phyloP scores from a whole-genome alignment of 2,329 filamentous ascomycete species.

The Daldinia sp. region DNA sequence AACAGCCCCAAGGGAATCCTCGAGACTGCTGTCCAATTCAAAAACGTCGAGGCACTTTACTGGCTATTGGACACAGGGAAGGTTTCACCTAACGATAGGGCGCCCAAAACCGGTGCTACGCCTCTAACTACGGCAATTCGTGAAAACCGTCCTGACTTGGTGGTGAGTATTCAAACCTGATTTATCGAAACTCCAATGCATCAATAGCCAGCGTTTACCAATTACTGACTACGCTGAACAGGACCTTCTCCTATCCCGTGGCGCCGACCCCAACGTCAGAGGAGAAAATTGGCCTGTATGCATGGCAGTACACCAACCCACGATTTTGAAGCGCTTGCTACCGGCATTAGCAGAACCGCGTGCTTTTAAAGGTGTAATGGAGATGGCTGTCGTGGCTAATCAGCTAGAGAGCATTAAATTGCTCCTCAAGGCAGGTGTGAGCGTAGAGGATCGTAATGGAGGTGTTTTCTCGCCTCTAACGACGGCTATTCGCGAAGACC shows the following conservation, averaged over 20 bases:
- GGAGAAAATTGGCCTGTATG: constrained; percentile 78
- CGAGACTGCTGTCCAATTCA: constrained; percentile 71
- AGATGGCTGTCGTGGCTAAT: constrained; percentile 75
- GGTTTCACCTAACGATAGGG: constrained; percentile 70
- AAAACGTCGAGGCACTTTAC: constrained; percentile 70
- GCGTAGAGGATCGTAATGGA: constrained; percentile 77
- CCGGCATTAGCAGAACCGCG: constrained; percentile 68
- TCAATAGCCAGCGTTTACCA: not conserved
- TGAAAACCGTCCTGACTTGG: constrained; percentile 68
- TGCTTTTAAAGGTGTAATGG: constrained; percentile 74
- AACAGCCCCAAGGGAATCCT: constrained; percentile 72
- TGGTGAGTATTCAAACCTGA: constrained; percentile 58
- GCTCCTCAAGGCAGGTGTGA: constrained; percentile 72
- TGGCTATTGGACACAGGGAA: constrained; percentile 70
- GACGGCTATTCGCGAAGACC: constrained; percentile 73
- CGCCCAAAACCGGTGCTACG: constrained; percentile 66
- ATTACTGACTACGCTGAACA: constrained; percentile 7
- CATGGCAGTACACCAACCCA: constrained; percentile 73
- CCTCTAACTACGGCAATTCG: constrained; percentile 75
- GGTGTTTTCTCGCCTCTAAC: constrained; percentile 79
- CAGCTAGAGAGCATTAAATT: constrained; percentile 76
- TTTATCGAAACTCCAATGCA: not conserved
- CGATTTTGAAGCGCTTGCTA: constrained; percentile 70
- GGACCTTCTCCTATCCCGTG: constrained; percentile 45
- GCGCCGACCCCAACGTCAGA: constrained; percentile 71